Base-by-base conservation (phyloP, 768 basidiomycete species). In the Boletus huronensis region DNA sequence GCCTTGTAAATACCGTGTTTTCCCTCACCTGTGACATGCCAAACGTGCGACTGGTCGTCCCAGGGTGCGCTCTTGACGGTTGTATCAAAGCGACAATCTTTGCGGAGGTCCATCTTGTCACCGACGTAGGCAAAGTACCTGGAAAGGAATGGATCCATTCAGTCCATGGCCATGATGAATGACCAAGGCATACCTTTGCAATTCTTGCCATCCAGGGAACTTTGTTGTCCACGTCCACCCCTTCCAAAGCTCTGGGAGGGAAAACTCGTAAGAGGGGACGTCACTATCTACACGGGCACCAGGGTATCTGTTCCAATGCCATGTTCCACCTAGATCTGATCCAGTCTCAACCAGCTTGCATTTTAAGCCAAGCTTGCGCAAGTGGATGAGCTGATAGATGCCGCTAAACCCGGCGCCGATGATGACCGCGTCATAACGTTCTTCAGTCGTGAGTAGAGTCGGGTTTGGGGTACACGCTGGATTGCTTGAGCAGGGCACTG, bases 261-360 rank as follows among this genome's bases (percentile, higher is more conserved):
- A 26, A 3, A 58, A 19, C 36, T 58, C 56, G 35, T 58, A 58
- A 7, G 21, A 9, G 16, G 58, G 58, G 21, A 58, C 14, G 21
- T 52, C 45, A 1, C 50, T 58, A 29, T 58, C 58, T 2, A 53
- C 57, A 11, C 57, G 57, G 1, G 51, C 57, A 19, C 58, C 57
- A 16, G 58, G 57, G 43, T 59, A 59, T 36, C 38, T 53, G 39
- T 58, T 59, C 57, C 58, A 59, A 17, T 59, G 19, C 58, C 58
- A 59, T 1, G 32, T 28, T 8, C 58, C 57, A 5, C 58, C 57
- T 3, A 59, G 23, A 13, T 49, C 57, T 7, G 57, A 58, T 14
- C 41, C 58, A 1, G 47, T 10, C 19, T 59, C 56, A 6, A 58
- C 10, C 9, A 53, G 2, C 5, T 34, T 52, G 51, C 58, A 53